phyloP scores from a whole-genome alignment of 2,329 filamentous ascomycete species.

The Aspergillus puulaauensis region DNA sequence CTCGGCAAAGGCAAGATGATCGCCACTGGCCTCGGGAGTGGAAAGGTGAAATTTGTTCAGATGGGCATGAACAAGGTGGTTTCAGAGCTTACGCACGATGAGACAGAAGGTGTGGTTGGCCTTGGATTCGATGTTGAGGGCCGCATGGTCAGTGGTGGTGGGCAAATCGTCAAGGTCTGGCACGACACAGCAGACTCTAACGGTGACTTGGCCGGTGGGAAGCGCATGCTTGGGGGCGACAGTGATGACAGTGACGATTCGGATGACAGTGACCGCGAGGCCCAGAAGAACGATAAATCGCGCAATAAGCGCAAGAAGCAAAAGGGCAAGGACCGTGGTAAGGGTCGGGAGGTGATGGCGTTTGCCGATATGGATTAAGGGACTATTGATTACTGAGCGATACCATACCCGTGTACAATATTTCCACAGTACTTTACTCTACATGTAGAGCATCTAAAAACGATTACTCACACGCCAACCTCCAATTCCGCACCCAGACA shows the following conservation, averaged over 20 bases:
- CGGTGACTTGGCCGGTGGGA: constrained; percentile 35
- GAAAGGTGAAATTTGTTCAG: constrained; percentile 73
- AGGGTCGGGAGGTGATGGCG: constrained; percentile 42
- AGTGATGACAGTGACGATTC: constrained; percentile 45
- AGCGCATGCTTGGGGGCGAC: constrained; percentile 36
- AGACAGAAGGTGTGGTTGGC: constrained; percentile 79
- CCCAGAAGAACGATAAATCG: constrained; percentile 38
- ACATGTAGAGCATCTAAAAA: neutral
- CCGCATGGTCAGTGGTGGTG: constrained; percentile 86
- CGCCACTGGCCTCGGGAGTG: constrained; percentile 79
- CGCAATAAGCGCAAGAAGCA: constrained; percentile 49
- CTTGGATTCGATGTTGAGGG: constrained; percentile 82
- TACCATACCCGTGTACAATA: constrained; percentile 11
- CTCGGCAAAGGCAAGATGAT: constrained; percentile 65
- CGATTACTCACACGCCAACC: neutral
- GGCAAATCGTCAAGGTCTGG: constrained; percentile 86
- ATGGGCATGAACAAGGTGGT: constrained; percentile 72
- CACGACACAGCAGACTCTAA: constrained; percentile 63
- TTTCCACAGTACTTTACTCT: neutral
- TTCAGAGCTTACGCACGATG: constrained; percentile 71
- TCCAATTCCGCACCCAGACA: neutral
- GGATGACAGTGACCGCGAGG: constrained; percentile 51
- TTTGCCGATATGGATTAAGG: constrained; percentile 45
- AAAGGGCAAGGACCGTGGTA: constrained; percentile 44
- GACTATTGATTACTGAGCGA: constrained; percentile 12